Evolutionary conservation across 768 basidiomycete species (phyloP), one percentile per base, ranked within the genome.

Genomic region (Pholiota molesta): DNA sequence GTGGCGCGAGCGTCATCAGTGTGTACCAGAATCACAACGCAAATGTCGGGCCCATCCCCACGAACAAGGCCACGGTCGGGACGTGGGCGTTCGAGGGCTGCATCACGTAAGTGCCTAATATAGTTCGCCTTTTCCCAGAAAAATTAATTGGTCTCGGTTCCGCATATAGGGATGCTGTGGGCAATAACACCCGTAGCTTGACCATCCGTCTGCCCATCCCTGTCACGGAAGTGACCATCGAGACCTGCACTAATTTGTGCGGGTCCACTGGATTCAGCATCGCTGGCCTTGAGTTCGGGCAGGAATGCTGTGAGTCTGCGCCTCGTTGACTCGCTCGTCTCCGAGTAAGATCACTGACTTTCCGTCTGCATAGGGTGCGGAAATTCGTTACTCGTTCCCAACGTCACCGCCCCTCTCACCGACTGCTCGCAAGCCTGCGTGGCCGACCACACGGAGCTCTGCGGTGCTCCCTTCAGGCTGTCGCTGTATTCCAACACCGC

Each of bases 271-370:
- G 65, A 11, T 68, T 65, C 55, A 60, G 21, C 26, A 61, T 68
- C 60, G 29, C 59, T 7, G 68, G 68, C 5, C 62, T 68, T 21
- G 68, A 68, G 52, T 68, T 66, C 35, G 65, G 68, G 16, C 54
- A 60, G 29, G 65, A 66, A 55, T 68, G 65, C 63, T 66, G 68
- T 66, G 47, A 11, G 67, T 66, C 23, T 17, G 21, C 14, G 35
- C 23, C n/a, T 35, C 31, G 31, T n/a, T n/a, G n/a, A n/a, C 31
- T 7, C 31, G 31, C 31, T 3, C 6, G 31, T 31, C 31, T 3
- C 31, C 6, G 42, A 29, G 10, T 16, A 3, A 8, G 39, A 45
- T 2, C 8, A 40, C 33, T 11, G 17, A 13, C 13, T n/a, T 16
- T 19, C 17, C 5, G 44, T 1, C 31, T 40, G 21, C 5, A 31